Conservation (phyloP, 805 yeast genomes). For the Cyberlindnera veronae region DNA sequence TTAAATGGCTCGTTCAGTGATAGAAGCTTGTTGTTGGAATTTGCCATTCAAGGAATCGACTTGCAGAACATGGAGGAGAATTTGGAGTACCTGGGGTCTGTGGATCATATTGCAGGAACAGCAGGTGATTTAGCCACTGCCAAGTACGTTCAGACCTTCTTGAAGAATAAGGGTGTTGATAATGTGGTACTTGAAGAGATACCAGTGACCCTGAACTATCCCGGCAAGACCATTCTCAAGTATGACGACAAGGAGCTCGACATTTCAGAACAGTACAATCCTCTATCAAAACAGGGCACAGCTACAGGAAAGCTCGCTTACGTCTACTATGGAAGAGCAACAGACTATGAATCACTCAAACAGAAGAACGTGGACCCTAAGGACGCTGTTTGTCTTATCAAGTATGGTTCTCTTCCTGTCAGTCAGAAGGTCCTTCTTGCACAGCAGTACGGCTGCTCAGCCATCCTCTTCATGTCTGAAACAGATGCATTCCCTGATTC, state of each 20-base stretch:
- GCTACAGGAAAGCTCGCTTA: slow-evolving; percentile 53
- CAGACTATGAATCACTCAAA: slow-evolving; percentile 47
- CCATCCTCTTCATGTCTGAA: slow-evolving; percentile 58
- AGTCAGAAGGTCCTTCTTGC: slow-evolving; percentile 56
- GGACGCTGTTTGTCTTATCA: slow-evolving; percentile 54
- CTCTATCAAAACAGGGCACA: slow-evolving; percentile 59
- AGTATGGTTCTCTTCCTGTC: slow-evolving; percentile 50
- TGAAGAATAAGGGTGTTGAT: slow-evolving; percentile 54
- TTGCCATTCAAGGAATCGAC: slow-evolving; percentile 51
- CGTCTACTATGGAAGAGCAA: slow-evolving; percentile 60
- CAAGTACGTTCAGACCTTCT: slow-evolving; percentile 56
- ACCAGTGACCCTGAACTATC: slow-evolving; percentile 63
- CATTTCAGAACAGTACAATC: slow-evolving; percentile 53
- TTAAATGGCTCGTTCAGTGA: slow-evolving; percentile 62
- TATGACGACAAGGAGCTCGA: slow-evolving; percentile 26
- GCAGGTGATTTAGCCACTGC: slow-evolving; percentile 77
- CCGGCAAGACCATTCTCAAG: slow-evolving; percentile 35
- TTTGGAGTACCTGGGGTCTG: slow-evolving; percentile 30
- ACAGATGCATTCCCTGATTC: slow-evolving; percentile 31
- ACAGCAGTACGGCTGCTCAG: slow-evolving; percentile 52
- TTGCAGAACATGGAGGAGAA: slow-evolving; percentile 32
- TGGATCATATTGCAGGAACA: slow-evolving; percentile 84
- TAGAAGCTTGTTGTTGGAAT: slow-evolving; percentile 45
- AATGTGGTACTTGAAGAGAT: slow-evolving; percentile 47
- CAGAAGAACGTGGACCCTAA: slow-evolving; percentile 37